These are phyloP conservation scores for Debaryomyces sp. DNA, from an alignment of 1,139 yeast genomes.

Conservation along the genomic window DNA sequence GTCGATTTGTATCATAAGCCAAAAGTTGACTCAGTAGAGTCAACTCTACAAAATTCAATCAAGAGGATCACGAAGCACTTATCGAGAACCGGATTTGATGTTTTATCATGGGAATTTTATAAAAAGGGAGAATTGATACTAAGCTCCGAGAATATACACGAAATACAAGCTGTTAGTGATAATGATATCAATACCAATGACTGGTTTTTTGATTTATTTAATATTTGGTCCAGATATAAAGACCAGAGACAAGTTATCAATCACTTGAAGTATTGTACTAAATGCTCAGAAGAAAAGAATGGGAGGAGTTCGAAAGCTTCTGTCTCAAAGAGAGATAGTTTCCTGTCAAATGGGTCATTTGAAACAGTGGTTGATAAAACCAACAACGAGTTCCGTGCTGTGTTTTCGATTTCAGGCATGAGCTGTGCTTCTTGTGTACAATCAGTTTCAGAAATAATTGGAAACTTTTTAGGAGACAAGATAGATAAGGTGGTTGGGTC, in stretches of 20 bases:
- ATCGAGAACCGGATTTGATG: slow-evolving; percentile 32
- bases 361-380: slow-evolving; percentile 33
- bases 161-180: neutral
- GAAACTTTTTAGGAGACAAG: slow-evolving; percentile 26
- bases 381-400: slow-evolving; percentile 45
- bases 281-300: slow-evolving; percentile 28
- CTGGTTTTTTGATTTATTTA: slow-evolving; percentile 18
- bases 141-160: slow-evolving; percentile 13
- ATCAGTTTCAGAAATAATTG: slow-evolving; percentile 49
- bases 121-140: slow-evolving; percentile 19
- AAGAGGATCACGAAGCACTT: slow-evolving; percentile 29
- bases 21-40: slow-evolving; percentile 1
- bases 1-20: slow-evolving; percentile 24
- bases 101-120: slow-evolving; percentile 36
- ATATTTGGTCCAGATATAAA: slow-evolving; percentile 14
- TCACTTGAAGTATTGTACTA: slow-evolving; percentile 36
- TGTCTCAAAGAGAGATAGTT: neutral
- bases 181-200: slow-evolving; percentile 14
- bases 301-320: neutral
- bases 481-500: slow-evolving; percentile 16
- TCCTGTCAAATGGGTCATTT: slow-evolving; percentile 15
- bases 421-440: slow-evolving; percentile 63
- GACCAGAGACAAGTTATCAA: slow-evolving; percentile 15
- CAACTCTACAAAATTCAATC: slow-evolving; percentile 16
- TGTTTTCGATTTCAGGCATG: slow-evolving; percentile 64